Evolutionary conservation across 2,329 filamentous ascomycete genomes (phyloP).

Genomic region (Beauveria sp.): DNA sequence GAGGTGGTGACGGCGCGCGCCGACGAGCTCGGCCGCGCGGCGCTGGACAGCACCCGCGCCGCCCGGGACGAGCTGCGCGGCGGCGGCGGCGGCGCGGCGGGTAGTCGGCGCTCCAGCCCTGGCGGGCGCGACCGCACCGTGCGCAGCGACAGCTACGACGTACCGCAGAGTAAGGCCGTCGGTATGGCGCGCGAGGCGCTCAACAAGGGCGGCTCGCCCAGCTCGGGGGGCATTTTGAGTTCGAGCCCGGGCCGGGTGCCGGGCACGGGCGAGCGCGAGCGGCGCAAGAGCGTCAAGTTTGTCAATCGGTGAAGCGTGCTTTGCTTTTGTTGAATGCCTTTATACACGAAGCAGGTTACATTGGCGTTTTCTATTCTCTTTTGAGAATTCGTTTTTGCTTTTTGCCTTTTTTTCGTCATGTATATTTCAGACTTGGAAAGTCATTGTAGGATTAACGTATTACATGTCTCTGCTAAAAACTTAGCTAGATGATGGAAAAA

Average conservation of each 20-base stretch:
- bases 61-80: constrained; percentile 19
- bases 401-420: not conserved
- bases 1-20: constrained; percentile 36
- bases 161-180: constrained; percentile 52
- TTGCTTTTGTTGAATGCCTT: too few relatives aligned
- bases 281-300: constrained; percentile 60
- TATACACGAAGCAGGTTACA: not conserved
- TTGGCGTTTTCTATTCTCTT: not conserved
- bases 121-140: constrained; percentile 19
- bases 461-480: not conserved
- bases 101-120: constrained; percentile 23
- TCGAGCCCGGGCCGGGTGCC: constrained; percentile 39
- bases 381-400: not conserved
- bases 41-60: constrained; percentile 30
- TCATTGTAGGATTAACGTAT: constrained; percentile 7
- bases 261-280: constrained; percentile 38
- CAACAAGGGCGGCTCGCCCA: constrained; percentile 20
- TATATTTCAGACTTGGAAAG: not conserved
- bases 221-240: constrained; percentile 33
- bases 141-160: constrained; percentile 43
- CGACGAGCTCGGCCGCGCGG: constrained; percentile 45
- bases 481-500: not conserved
- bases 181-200: constrained; percentile 50
- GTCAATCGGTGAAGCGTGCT: constrained; percentile 24
- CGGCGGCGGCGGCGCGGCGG: constrained; percentile 10